Base-by-base conservation (phyloP, 2,329 filamentous ascomycete genomes). In the Fusarium bulbicola region DNA sequence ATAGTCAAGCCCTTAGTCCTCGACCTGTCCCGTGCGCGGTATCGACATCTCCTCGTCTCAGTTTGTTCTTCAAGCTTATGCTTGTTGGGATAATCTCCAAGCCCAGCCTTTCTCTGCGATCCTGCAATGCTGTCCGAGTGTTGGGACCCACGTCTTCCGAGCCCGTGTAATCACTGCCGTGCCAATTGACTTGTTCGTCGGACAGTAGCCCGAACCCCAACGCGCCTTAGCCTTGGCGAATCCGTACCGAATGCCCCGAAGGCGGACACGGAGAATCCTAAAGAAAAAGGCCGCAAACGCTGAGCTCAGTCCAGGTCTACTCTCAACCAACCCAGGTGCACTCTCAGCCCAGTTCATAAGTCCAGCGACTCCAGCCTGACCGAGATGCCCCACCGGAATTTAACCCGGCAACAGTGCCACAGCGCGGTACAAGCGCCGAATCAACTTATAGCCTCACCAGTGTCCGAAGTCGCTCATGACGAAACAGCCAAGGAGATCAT, bases 141-240 rank as follows among this genome's bases (percentile, higher is more conserved):
- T 73, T 76, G 66, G 73, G 75, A 56, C 70, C 64, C 66, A 66
- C 65, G 56, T 66, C 75, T 65, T 66, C 67, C 70, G 63, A 56
- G 50, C 53, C 72, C 66, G 75, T 71, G 66, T 70, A 66, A 68
- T 75, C 72, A 78, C 76, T 77, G 69, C 76, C 76, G 76, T 77
- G 65, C 76, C 76, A 78, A 78, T 77, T 66, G 76, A 77, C 52
- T 70, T 72, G 67, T 70, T 63, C 53, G 72, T 77, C 76, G 76
- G 76, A 78, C 74, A 77, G 76, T 71, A 77, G 68, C 69, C 76
- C 76, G 76, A 77, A 60, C 65, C 74, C 76, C 74, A 78, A 77
- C 73, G 42, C 61, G 69, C 72, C 57, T 63, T 74, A 74, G 67
- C 66, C 65, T 71, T 62, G 52, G 46, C 58, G 58, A 74, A 62